Evolutionary conservation across 2,329 filamentous ascomycete genomes (phyloP).

Genomic region (Ustilaginoidea virens): DNA sequence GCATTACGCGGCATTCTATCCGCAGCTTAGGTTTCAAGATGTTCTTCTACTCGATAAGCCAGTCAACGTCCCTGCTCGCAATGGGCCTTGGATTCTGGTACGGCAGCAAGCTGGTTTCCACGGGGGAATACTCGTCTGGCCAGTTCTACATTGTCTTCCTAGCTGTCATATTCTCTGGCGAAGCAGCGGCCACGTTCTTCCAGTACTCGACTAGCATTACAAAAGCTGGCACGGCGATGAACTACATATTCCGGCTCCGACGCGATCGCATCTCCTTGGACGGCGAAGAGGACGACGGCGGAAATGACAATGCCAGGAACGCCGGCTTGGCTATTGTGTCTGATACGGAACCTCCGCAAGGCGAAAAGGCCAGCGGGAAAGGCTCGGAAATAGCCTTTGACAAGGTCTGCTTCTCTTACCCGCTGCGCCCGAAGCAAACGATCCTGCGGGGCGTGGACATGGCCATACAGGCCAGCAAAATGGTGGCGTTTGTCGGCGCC

Average conservation of each 20-base stretch:
- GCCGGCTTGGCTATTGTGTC: too few species aligned
- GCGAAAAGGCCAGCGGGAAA: slow-evolving; percentile 6
- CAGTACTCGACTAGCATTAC: slow-evolving; percentile 35
- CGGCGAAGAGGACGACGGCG: slow-evolving; percentile 10
- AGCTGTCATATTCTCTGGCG: slow-evolving; percentile 29
- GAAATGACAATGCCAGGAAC: too few species aligned
- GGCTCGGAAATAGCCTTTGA: slow-evolving; percentile 29
- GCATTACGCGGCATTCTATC: slow-evolving; percentile 16
- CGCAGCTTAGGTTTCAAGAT: slow-evolving; percentile 20
- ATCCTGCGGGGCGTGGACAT: slow-evolving; percentile 24
- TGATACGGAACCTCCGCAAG: background rate
- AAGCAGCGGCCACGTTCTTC: slow-evolving; percentile 26
- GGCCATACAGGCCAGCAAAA: slow-evolving; percentile 27
- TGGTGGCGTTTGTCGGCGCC: slow-evolving; percentile 39
- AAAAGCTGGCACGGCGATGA: slow-evolving; percentile 30
- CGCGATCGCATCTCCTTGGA: slow-evolving; percentile 15
- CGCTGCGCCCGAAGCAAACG: slow-evolving; percentile 20
- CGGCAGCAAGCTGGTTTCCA: slow-evolving; percentile 23
- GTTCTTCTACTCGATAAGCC: slow-evolving; percentile 24
- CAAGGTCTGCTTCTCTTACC: slow-evolving; percentile 42
- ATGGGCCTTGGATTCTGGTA: slow-evolving; percentile 27
- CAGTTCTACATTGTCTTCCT: slow-evolving; percentile 37
- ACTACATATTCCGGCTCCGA: slow-evolving; percentile 30
- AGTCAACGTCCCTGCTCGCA: slow-evolving; percentile 22
- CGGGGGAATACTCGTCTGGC: slow-evolving; percentile 28